A percentile compares a stretch with the other conserved stretches of the same genome.
phyloP scores from a whole-genome alignment of 768 basidiomycete species.

The Lentinula guzmanii region DNA sequence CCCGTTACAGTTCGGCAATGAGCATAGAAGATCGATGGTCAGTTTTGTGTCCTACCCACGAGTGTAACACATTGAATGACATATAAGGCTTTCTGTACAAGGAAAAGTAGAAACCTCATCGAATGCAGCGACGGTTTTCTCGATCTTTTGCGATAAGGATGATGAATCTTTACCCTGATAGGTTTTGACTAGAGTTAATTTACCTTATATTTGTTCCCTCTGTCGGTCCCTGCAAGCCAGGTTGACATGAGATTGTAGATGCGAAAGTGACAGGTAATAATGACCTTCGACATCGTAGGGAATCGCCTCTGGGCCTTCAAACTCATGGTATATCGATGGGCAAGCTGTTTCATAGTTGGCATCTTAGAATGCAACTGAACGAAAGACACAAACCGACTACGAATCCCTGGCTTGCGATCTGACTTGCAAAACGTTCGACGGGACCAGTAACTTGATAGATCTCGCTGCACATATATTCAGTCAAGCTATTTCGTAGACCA shows the following conservation, averaged over 20 bases:
- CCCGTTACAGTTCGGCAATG: constrained; percentile 82
- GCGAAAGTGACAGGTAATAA: too few species aligned
- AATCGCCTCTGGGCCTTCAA: constrained; percentile 82
- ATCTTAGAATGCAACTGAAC: constrained; percentile 1
- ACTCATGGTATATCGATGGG: constrained; percentile 88
- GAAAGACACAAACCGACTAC: constrained; percentile 56
- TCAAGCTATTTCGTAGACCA: background rate
- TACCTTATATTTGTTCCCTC: constrained; percentile 92
- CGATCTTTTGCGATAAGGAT: constrained; percentile 45
- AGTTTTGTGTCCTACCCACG: constrained; percentile 65
- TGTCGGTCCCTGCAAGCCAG: constrained; percentile 57
- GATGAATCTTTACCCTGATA: constrained; percentile 5
- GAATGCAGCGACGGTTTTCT: constrained; percentile 83
- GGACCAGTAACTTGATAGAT: constrained; percentile 97
- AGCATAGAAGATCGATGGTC: constrained; percentile 66
- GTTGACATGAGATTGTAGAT: background rate
- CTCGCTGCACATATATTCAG: constrained; percentile 44
- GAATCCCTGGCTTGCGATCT: constrained; percentile 83
- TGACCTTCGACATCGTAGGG: constrained; percentile 83
- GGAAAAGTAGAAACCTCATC: constrained; percentile 58
- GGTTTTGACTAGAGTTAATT: background rate
- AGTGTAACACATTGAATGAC: background rate
- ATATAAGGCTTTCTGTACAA: background rate
- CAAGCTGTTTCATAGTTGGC: constrained; percentile 42
- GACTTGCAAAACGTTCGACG: constrained; percentile 86